These are phyloP conservation scores for Allantophomopsis cytisporea DNA, from an alignment of 2,329 filamentous ascomycete genomes.

Conservation along the genomic window DNA sequence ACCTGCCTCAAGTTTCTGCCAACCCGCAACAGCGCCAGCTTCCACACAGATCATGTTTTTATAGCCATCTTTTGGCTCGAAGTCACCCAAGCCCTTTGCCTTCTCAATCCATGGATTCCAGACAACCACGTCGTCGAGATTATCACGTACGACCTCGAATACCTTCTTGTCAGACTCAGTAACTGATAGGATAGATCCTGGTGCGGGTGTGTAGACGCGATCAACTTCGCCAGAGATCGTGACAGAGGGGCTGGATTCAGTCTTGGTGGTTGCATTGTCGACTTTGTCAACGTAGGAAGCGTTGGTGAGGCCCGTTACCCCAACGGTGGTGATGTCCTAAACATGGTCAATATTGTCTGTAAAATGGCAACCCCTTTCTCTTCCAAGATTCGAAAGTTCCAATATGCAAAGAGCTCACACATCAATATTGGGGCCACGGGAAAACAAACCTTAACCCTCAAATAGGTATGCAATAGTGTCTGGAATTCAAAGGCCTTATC, in stretches of 20 bases:
- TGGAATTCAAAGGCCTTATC: constrained; percentile 78
- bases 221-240: constrained; percentile 71
- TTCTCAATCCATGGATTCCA: constrained; percentile 97
- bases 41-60: constrained; percentile 93
- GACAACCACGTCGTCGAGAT: constrained; percentile 76
- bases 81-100: constrained; percentile 70
- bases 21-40: constrained; percentile 69
- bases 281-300: constrained; percentile 79
- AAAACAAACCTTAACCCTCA: constrained; percentile 57
- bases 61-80: constrained; percentile 78
- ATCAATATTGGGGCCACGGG: neutral
- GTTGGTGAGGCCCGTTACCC: constrained; percentile 59
- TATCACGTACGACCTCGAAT: constrained; percentile 70
- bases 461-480: constrained; percentile 82
- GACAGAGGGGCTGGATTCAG: constrained; percentile 44
- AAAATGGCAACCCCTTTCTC: neutral
- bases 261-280: constrained; percentile 45
- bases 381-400: neutral
- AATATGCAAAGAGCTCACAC: neutral
- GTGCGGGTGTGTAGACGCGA: constrained; percentile 67
- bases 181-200: constrained; percentile 45
- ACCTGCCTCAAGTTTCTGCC: constrained; percentile 75
- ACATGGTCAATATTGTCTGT: constrained; percentile 4
- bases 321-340: constrained; percentile 66
- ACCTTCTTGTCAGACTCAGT: constrained; percentile 46